Percentiles rank a stretch among this genome's conserved stretches.
These are phyloP conservation scores for Tremellales sp. DNA, from an alignment of 1,284 basidiomycete genomes.

Conservation along the genomic window DNA sequence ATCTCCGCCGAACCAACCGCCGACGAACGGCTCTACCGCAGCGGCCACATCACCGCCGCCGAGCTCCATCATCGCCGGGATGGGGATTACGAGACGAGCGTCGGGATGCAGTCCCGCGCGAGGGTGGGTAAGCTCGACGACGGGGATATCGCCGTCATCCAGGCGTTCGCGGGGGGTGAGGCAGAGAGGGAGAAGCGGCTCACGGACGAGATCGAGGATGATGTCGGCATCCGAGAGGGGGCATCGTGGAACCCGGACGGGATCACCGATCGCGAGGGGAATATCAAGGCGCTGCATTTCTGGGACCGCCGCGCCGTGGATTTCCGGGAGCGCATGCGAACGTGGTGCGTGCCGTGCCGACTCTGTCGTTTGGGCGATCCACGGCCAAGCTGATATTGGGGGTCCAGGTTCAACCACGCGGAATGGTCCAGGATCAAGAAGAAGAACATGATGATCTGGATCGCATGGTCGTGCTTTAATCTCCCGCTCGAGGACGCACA, in stretches of 20 bases:
- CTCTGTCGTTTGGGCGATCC: conserved; percentile 15
- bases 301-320: conserved; percentile 44
- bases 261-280: conserved; percentile 24
- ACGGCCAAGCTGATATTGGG: conserved; percentile 6
- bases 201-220: conserved; percentile 25
- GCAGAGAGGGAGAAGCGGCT: conserved; percentile 26
- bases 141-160: conserved; percentile 18
- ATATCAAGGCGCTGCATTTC: conserved; percentile 24
- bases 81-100: conserved; percentile 25
- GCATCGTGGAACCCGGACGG: conserved; percentile 17
- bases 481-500: conserved; percentile 51
- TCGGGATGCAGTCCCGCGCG: conserved; percentile 14
- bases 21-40: conserved; percentile 17
- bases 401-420: conserved; percentile 64
- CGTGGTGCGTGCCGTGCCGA: conserved; percentile 36
- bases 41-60: conserved; percentile 23
- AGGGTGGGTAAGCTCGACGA: conserved; percentile 23
- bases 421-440: conserved; percentile 68
- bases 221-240: conserved; percentile 11
- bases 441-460: conserved; percentile 67
- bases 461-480: conserved; percentile 80
- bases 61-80: conserved; percentile 26
- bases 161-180: conserved; percentile 26
- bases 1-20: conserved; percentile 3
- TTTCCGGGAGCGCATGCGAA: conserved; percentile 45